Evolutionary conservation across 345 rosid species (phyloP).

Genomic region (Eucalyptus cloeziana): DNA sequence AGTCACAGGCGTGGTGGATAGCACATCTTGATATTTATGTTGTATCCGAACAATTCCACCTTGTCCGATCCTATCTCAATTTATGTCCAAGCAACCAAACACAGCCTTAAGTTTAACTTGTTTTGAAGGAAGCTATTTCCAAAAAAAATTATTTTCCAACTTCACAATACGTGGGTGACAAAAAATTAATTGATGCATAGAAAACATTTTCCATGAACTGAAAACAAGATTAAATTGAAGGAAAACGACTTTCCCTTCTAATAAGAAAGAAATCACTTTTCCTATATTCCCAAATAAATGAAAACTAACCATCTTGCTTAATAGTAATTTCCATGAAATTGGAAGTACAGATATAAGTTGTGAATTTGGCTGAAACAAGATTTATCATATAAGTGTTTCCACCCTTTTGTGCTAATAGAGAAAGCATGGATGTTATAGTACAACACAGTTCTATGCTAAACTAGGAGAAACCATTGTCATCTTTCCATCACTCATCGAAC

Average conservation of each 20-base stretch:
- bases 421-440: neutral
- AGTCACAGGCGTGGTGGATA: neutral
- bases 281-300: neutral
- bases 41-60: rapidly evolving
- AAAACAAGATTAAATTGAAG: neutral
- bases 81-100: neutral
- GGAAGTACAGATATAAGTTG: no score
- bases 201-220: neutral
- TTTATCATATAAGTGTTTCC: neutral
- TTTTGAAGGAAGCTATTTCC: neutral
- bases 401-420: neutral
- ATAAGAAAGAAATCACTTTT: neutral
- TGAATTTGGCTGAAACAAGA: neutral
- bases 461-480: neutral
- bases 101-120: rapidly evolving
- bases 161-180: neutral
- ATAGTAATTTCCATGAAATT: neutral
- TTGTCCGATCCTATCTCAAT: neutral
- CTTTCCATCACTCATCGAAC: neutral
- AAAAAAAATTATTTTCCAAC: no score
- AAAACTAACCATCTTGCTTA: neutral
- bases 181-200: no score
- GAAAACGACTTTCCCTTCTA: rapidly evolving
- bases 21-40: no score
- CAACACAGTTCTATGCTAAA: neutral